Evolutionary conservation across 179 eudicot genomes (phyloP), one percentile per base, ranked within the genome.

Genomic region (Heliamphora pulchella): DNA sequence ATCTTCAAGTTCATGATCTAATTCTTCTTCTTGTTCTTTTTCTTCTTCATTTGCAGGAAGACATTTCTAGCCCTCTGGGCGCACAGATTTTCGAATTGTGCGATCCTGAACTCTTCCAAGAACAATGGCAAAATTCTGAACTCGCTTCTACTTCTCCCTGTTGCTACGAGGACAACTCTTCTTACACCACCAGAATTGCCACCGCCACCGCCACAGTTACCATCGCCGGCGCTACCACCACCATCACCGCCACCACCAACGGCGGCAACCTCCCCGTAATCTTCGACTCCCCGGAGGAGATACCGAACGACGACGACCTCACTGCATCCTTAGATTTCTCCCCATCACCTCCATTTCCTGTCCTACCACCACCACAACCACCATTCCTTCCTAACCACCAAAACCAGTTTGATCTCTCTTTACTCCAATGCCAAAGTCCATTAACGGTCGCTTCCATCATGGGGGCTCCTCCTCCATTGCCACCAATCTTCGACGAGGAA

Each of bases 271-370:
- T 89, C 48, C 81, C 95, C 1, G 54, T 87, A 72, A 84, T 91
- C 58, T 89, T 91, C 31, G 31, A 31, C 31, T 31, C 31, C 31
- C 31, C 31, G 31, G 31, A 31, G 31, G 31, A 31, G 31, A 31
- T 31, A 31, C 31, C 31, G 31, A 31, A 31, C 5, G 88, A 91
- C 48, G 88, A 84, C 53, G 93, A 90, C 82, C 87, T 87, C 11
- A 89, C 90, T 0, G 90, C 86, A 69, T 86, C 90, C 41, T 87
- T 93, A 72, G 92, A 94, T 75, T 89, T 94, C 80, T 87, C 91
- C 2, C 80, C 89, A 6, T 75, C 31, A 31, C 31, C 31, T 31
- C 31, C 86, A 11, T 87, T 85, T 76, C 72, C 91, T 7, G 68
- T 82, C 6, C 81, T 86, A 44, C 85, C 78, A 62, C 72, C 80